Percentiles rank a stretch among this genome's conserved stretches.
These are phyloP conservation scores for Pelomyxa schiedti DNA, from an alignment of 78 protist species.

Conservation along the genomic window DNA sequence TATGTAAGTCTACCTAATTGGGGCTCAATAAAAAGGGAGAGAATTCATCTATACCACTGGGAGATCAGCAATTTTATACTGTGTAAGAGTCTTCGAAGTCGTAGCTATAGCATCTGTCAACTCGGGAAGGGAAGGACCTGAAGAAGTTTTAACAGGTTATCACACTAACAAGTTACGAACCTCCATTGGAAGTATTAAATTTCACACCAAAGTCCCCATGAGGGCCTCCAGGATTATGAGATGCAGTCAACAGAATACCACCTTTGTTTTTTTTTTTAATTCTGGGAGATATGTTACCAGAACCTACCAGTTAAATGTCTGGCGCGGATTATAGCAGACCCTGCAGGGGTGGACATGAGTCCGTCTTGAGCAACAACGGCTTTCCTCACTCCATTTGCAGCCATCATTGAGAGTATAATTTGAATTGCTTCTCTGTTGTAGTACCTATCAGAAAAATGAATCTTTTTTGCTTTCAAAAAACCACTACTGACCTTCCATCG, in stretches of 20 bases:
- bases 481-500: slow-evolving; percentile 62
- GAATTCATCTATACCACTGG: neutral
- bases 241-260: slow-evolving; percentile 86
- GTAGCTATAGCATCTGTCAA: slow-evolving; percentile 73
- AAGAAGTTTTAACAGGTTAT: neutral
- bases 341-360: slow-evolving; percentile 92
- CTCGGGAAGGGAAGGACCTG: slow-evolving; percentile 87
- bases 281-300: neutral
- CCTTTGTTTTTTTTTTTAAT: slow-evolving; percentile 14
- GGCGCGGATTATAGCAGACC: slow-evolving; percentile 69
- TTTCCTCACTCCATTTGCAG: slow-evolving; percentile 72
- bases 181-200: slow-evolving; percentile 86
- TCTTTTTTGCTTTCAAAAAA: neutral
- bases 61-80: slow-evolving; percentile 18
- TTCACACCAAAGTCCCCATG: slow-evolving; percentile 93
- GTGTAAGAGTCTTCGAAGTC: slow-evolving; percentile 26
- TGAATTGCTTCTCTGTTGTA: slow-evolving; percentile 63
- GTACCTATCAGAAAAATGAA: slow-evolving; percentile 32
- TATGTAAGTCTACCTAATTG: neutral
- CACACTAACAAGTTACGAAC: neutral
- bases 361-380: slow-evolving; percentile 72
- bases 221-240: slow-evolving; percentile 97
- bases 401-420: slow-evolving; percentile 72
- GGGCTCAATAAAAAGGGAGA: neutral
- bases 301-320: slow-evolving; percentile 39